These are phyloP conservation scores for Populus ilicifolia DNA, from an alignment of 345 rosid genomes.

Conservation along the genomic window DNA sequence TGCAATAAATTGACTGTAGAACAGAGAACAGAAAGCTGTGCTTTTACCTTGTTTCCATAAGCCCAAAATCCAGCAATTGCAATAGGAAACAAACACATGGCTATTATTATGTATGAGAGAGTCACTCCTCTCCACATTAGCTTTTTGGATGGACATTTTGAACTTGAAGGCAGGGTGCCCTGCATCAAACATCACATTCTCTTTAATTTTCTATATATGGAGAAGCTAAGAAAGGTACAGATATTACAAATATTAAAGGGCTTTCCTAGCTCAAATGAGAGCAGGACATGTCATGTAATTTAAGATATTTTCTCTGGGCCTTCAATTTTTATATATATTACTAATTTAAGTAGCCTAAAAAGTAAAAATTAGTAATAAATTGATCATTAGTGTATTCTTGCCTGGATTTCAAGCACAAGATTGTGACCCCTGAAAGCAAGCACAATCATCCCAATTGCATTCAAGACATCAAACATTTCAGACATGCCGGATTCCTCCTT, in stretches of 20 bases:
- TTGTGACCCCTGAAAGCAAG: conserved; percentile 58
- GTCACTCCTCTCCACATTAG: conserved; percentile 52
- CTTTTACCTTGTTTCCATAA: conserved; percentile 43
- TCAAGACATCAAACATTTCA: conserved; percentile 16
- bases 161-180: conserved; percentile 53
- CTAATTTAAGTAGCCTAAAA: too few species aligned
- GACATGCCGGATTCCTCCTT: conserved; percentile 13
- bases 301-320: too few species aligned
- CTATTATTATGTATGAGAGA: conserved; percentile 36
- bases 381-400: not conserved
- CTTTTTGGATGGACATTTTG: conserved; percentile 19
- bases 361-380: too few species aligned
- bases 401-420: conserved; percentile 63
- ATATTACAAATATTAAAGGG: too few species aligned
- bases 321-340: too few species aligned
- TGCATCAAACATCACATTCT: conserved; percentile 5
- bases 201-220: too few species aligned
- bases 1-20: too few species aligned
- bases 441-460: conserved; percentile 44
- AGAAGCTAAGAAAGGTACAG: too few species aligned
- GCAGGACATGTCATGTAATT: too few species aligned
- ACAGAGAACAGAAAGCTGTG: too few species aligned
- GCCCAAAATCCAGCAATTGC: conserved; percentile 56
- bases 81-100: conserved; percentile 30
- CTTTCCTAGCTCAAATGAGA: too few species aligned